A percentile compares a stretch with the other conserved stretches of the same genome.
These are phyloP conservation scores for Penicillium arizonense DNA, from an alignment of 495 filamentous ascomycete species.

Conservation along the genomic window DNA sequence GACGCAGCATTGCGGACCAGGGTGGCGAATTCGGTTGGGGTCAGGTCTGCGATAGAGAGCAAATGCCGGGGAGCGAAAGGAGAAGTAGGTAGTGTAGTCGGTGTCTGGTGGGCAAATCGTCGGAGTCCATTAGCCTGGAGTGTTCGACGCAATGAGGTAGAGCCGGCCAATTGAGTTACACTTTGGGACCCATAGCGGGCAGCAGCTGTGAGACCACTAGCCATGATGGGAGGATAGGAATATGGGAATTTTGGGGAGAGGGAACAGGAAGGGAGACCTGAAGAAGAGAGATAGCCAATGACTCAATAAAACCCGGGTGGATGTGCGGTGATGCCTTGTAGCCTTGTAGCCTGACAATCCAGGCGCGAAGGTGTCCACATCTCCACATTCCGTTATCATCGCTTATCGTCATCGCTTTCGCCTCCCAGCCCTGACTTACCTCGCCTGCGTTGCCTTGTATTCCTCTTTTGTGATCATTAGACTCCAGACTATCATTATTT, in stretches of 20 bases:
- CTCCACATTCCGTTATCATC: constrained; percentile 25
- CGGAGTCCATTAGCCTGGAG: constrained; percentile 34
- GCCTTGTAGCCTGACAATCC: neutral
- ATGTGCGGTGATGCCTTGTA: constrained; percentile 9
- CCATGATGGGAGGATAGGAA: constrained; percentile 24
- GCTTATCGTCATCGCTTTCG: constrained; percentile 24
- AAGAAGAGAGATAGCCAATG: constrained; percentile 16
- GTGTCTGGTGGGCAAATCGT: constrained; percentile 37
- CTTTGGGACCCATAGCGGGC: constrained; percentile 45
- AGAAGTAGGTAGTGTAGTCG: constrained; percentile 37
- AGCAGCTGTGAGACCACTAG: constrained; percentile 50
- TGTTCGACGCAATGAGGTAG: constrained; percentile 31
- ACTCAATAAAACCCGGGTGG: constrained; percentile 18
- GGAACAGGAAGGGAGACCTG: neutral
- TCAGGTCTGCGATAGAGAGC: constrained; percentile 85
- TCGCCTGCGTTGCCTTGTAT: neutral
- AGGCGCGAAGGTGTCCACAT: constrained; percentile 5
- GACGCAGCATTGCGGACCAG: constrained; percentile 77
- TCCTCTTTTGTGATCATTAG: neutral
- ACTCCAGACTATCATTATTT: neutral
- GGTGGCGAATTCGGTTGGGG: constrained; percentile 70
- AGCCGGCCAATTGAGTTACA: constrained; percentile 34
- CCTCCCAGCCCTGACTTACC: constrained; percentile 1
- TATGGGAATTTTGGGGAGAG: constrained; percentile 9
- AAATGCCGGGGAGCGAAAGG: constrained; percentile 73